Conservation (phyloP, 306 rosid genomes). For the Rubus idaeus region DNA sequence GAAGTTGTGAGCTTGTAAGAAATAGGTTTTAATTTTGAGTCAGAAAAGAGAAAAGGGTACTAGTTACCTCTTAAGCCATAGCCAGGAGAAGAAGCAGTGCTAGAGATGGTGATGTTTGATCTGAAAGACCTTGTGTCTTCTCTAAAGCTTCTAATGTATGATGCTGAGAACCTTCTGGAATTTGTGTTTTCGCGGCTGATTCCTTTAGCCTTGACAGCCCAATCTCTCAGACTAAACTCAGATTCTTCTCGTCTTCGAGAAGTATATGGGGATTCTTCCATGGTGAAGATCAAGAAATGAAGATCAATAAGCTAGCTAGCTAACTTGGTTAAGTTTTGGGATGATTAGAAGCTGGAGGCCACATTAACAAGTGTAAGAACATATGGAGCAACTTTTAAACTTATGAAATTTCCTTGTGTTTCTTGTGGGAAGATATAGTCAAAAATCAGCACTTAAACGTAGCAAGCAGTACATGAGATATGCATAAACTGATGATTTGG, state of each 20-base stretch:
- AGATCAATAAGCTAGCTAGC: not conserved
- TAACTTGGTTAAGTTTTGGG: not conserved
- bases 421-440: not conserved
- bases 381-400: slow-evolving; percentile 4
- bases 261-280: slow-evolving; percentile 48
- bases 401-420: not conserved
- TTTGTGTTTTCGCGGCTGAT: slow-evolving; percentile 53
- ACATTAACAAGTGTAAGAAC: not conserved
- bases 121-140: slow-evolving; percentile 81
- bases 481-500: not conserved
- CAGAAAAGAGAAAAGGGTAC: not conserved
- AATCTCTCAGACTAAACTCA: slow-evolving; percentile 68
- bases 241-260: slow-evolving; percentile 56
- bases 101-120: slow-evolving; percentile 76
- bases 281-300: slow-evolving; percentile 36
- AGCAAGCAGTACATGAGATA: not conserved
- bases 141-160: slow-evolving; percentile 78
- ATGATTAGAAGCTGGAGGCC: not conserved
- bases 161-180: slow-evolving; percentile 80
- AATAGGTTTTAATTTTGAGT: not conserved
- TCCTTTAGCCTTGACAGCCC: slow-evolving; percentile 52
- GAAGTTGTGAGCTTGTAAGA: slow-evolving; percentile 5
- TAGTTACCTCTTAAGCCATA: slow-evolving; percentile 56
- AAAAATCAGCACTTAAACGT: not conserved
- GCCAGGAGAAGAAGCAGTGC: slow-evolving; percentile 96